Evolutionary conservation across 345 rosid species (phyloP), one percentile per base, ranked within the genome.

Genomic region (Hirschfeldia incana): DNA sequence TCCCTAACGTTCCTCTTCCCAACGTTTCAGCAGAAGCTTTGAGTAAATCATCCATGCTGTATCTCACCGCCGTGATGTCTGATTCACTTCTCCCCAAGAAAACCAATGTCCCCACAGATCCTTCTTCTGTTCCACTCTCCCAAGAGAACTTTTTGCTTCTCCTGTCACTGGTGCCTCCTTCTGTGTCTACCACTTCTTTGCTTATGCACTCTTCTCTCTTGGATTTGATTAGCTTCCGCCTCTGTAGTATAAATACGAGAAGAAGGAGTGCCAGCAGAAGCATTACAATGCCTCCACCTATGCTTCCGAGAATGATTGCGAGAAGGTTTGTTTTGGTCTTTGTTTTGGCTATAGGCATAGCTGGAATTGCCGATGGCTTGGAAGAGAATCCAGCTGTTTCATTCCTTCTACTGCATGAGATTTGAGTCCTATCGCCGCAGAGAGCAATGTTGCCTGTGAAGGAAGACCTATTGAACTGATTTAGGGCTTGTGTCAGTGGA

Each of bases 1-100:
- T 92, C 28, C 98, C 98, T 72, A 91, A 12, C 0, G 86, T 87
- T 57, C 98, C 98, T 70, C 98, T 86, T 65, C 98, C 98, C 70
- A 94, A 58, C 0, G 97, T 91, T 84, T 92, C 98, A 0, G 98
- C 98, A 0, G 98, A 91, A 6, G 97, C 98, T 79, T 94, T 92
- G 49, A 94, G 73, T 63, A 92, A 59, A 78, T 92, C 97, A 76
- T 92, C 95, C 37, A 92, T 67, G 58, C 91, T 85, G 72, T 94
- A 94, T 37, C 85, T 87, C 97, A 92, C 86, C 69, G 21, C 21
- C 21, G 21, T 21, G 21, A 21, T 21, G 21, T 21, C 21, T 21
- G 21, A 21, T 21, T 21, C 21, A 21, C 21, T 21, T 21, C 21
- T 21, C 21, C 21, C 21, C 21, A 21, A 21, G 21, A 21, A 21